Conservation (phyloP, 2,329 filamentous ascomycete genomes). For the Verticillium longisporum region DNA sequence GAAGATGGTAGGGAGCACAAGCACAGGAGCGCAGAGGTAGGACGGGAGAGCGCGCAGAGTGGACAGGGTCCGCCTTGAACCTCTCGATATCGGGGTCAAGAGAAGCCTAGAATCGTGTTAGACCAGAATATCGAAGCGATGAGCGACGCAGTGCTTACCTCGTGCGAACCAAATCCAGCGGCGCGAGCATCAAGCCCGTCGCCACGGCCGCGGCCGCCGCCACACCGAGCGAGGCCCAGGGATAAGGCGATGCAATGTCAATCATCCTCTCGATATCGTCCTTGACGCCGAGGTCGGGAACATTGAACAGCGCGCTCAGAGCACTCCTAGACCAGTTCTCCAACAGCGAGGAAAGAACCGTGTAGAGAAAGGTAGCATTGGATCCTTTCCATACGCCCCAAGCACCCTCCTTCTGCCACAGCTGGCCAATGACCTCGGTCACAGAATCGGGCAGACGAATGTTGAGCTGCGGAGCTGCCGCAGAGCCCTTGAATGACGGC, state of each 20-base stretch:
- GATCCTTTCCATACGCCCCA: slow-evolving; percentile 94
- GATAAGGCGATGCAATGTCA: slow-evolving; percentile 69
- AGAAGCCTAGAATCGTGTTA: slow-evolving; percentile 56
- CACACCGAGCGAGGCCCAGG: slow-evolving; percentile 73
- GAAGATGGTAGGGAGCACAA: slow-evolving; percentile 78
- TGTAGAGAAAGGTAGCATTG: slow-evolving; percentile 89
- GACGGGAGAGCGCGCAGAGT: slow-evolving; percentile 74
- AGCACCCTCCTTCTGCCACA: slow-evolving; percentile 84
- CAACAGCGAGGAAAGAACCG: slow-evolving; percentile 74
- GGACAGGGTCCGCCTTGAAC: slow-evolving; percentile 70
- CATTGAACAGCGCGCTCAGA: slow-evolving; percentile 81
- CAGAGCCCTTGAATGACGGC: slow-evolving; percentile 24
- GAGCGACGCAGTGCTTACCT: slow-evolving; percentile 33
- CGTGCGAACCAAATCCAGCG: slow-evolving; percentile 85
- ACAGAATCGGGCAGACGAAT: slow-evolving; percentile 74
- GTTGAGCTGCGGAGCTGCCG: slow-evolving; percentile 54
- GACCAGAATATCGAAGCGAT: slow-evolving; percentile 3
- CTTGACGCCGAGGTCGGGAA: slow-evolving; percentile 74
- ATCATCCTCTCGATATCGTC: slow-evolving; percentile 72
- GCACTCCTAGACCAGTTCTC: slow-evolving; percentile 91
- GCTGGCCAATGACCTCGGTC: slow-evolving; percentile 75
- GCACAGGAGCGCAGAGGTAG: slow-evolving; percentile 61
- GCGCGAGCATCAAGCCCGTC: slow-evolving; percentile 75
- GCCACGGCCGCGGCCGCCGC: slow-evolving; percentile 57
- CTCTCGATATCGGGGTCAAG: slow-evolving; percentile 69